A percentile compares a stretch with the other conserved stretches of the same genome.
Conservation (phyloP, 2,329 filamentous ascomycete species). For the Pseudogymnoascus sp. region DNA sequence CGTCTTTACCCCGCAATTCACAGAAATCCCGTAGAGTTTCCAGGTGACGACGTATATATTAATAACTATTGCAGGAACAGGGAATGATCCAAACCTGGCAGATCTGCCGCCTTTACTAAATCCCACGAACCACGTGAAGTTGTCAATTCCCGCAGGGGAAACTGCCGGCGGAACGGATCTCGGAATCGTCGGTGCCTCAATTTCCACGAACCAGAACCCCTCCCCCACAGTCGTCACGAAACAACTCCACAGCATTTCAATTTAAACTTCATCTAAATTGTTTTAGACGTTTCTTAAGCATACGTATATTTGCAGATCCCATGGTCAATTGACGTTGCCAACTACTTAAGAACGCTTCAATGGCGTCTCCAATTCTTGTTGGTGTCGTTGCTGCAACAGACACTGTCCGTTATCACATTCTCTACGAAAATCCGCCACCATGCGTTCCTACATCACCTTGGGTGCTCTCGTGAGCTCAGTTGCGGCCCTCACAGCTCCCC, state of each 20-base stretch:
- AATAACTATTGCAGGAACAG: not conserved
- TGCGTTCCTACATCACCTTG: conserved; percentile 22
- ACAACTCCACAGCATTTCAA: not conserved
- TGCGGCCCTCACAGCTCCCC: conserved; percentile 32
- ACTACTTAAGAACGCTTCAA: not conserved
- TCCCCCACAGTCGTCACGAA: not conserved
- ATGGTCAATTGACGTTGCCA: not conserved
- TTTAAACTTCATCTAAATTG: not conserved
- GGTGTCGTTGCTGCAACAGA: not conserved
- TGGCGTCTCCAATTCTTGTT: not conserved
- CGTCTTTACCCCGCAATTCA: not conserved
- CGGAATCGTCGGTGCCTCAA: not conserved
- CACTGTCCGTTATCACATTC: not conserved
- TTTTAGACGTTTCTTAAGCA: conserved; percentile 6
- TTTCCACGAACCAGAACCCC: conserved; percentile 1
- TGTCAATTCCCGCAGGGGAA: not conserved
- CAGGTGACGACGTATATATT: not conserved
- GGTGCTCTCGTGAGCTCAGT: conserved; percentile 20
- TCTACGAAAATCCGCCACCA: conserved; percentile 11
- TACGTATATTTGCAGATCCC: not conserved
- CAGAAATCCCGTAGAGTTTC: not conserved
- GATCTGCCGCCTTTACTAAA: not conserved
- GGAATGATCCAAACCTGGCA: not conserved
- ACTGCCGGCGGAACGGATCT: not conserved
- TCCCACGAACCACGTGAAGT: not conserved